Evolutionary conservation across 2,329 filamentous ascomycete genomes (phyloP).

Genomic region (Epichloe glyceriae): DNA sequence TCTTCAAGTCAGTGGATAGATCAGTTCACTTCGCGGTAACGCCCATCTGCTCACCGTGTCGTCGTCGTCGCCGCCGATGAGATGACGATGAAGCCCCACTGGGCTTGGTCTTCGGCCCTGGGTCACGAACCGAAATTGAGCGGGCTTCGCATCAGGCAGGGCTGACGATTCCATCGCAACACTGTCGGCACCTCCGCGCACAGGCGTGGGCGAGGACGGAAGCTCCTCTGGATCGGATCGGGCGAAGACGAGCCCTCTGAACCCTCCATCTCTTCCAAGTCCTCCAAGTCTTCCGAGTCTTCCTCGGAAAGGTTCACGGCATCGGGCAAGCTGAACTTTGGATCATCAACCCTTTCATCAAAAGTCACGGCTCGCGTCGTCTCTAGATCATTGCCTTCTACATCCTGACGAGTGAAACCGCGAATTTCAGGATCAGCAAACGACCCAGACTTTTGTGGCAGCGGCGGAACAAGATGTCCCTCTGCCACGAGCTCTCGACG

Average conservation of each 20-base stretch:
- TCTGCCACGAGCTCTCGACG: constrained; percentile 22
- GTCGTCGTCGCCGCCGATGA: background rate
- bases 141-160: background rate
- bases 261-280: background rate
- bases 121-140: background rate
- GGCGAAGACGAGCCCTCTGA: constrained; percentile 3
- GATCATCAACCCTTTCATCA: constrained; percentile 20
- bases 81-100: background rate
- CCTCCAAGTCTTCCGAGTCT: background rate
- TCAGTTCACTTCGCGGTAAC: background rate
- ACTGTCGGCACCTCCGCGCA: background rate
- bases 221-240: background rate
- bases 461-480: constrained; percentile 30
- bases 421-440: constrained; percentile 16
- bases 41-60: background rate
- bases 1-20: background rate
- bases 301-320: constrained; percentile 6
- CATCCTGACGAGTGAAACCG: constrained; percentile 19
- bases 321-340: constrained; percentile 17
- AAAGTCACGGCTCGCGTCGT: constrained; percentile 19
- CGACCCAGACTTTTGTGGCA: constrained; percentile 13
- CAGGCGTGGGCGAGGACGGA: constrained; percentile 7
- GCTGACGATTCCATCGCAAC: background rate
- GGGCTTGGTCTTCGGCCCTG: background rate
- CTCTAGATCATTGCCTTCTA: constrained; percentile 12